Evolutionary conservation across 139 green algal genomes (phyloP).

Genomic region (Astrephomene gubernaculifera): DNA sequence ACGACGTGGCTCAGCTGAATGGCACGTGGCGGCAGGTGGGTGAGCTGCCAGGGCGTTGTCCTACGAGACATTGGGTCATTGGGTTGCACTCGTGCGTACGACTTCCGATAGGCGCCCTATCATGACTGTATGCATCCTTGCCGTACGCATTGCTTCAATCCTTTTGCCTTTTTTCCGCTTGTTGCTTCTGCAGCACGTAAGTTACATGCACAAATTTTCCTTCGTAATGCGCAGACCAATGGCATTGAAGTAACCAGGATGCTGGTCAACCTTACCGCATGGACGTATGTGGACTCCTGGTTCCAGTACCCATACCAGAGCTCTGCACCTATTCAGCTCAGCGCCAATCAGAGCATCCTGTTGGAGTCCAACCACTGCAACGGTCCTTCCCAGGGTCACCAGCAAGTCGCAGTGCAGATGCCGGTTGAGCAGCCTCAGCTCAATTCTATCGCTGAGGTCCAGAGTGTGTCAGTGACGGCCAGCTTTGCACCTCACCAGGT

Average conservation of each 20-base stretch:
- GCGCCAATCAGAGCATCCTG: constrained; percentile 38
- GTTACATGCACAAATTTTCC: too few species aligned
- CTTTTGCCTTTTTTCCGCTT: too few species aligned
- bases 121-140: too few species aligned
- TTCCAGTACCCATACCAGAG: constrained; percentile 12
- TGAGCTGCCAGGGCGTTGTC: too few species aligned
- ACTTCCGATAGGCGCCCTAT: too few species aligned
- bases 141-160: too few species aligned
- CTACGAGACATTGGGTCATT: too few species aligned
- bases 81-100: too few species aligned
- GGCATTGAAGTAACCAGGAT: not conserved
- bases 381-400: not conserved
- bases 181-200: too few species aligned
- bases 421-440: not conserved
- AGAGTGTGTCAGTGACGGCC: not conserved
- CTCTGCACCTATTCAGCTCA: constrained; percentile 23
- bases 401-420: constrained; percentile 34
- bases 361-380: constrained; percentile 45
- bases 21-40: constrained; percentile 28
- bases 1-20: constrained; percentile 44
- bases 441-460: constrained; percentile 24
- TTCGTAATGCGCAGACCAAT: not conserved
- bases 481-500: not conserved
- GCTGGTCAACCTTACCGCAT: constrained; percentile 12
- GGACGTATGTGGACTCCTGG: not conserved